A percentile compares a stretch with the other conserved stretches of the same genome.
These are phyloP conservation scores for Lithocarpus polystachyus DNA, from an alignment of 306 rosid genomes.

Conservation along the genomic window DNA sequence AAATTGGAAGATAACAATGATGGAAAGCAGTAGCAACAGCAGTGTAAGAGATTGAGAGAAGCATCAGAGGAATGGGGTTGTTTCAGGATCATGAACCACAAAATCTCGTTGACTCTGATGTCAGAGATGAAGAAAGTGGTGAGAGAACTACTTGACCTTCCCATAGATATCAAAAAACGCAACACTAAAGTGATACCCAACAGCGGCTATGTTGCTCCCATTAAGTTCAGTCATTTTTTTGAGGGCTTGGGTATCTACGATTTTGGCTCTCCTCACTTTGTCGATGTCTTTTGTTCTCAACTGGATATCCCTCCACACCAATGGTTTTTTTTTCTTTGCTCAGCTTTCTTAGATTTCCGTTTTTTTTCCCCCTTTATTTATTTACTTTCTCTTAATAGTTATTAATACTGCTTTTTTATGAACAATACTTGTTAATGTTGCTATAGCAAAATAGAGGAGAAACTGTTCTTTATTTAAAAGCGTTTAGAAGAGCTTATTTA, in stretches of 20 bases:
- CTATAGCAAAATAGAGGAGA: no score
- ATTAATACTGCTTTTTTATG: no score
- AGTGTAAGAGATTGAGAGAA: conserved; percentile 41
- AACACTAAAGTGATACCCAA: conserved; percentile 39
- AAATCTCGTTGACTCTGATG: conserved; percentile 39
- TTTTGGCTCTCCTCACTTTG: conserved; percentile 37
- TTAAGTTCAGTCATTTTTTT: conserved; percentile 33
- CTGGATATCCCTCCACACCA: conserved; percentile 37
- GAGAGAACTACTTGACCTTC: conserved; percentile 47
- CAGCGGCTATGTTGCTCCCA: conserved; percentile 53
- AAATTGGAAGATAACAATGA: conserved; percentile 8
- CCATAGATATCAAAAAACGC: conserved; percentile 44
- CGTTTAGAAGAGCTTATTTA: fast-evolving
- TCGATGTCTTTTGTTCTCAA: conserved; percentile 41
- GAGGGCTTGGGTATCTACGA: conserved; percentile 55
- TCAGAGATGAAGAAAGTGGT: conserved; percentile 43
- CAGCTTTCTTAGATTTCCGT: no score
- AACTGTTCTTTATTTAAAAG: no score
- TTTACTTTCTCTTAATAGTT: no score
- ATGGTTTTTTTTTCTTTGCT: conserved; percentile 15
- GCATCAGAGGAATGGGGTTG: conserved; percentile 63
- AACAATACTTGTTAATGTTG: no score
- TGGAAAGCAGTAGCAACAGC: not conserved
- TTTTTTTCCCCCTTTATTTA: no score
- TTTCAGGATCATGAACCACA: conserved; percentile 55